Evolutionary conservation across 139 green algal species (phyloP).

Genomic region (Diplosphaera chodatii): DNA sequence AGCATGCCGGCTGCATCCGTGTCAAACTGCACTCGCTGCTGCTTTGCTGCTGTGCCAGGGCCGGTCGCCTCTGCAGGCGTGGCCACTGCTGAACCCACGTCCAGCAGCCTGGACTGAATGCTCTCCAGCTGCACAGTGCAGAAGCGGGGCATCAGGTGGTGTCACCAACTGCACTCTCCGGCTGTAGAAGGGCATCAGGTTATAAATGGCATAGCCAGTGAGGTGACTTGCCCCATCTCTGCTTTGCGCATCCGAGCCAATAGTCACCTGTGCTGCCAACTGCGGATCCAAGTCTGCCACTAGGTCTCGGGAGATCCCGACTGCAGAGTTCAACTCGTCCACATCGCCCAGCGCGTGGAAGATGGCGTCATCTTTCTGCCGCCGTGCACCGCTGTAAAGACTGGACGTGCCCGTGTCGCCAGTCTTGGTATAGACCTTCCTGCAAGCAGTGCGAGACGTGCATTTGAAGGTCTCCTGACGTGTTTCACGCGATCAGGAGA

Average conservation of each 20-base stretch:
- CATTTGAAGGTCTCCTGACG: too few relatives aligned
- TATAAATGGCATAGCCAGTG: too few relatives aligned
- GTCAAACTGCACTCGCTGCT: constrained; percentile 62
- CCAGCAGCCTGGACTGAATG: constrained; percentile 87
- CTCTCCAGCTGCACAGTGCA: constrained; percentile 49
- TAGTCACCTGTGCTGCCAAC: constrained; percentile 18
- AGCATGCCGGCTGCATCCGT: constrained; percentile 28
- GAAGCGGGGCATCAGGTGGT: too few relatives aligned
- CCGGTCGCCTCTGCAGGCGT: constrained; percentile 53
- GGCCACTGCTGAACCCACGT: constrained; percentile 85
- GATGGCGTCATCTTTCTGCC: constrained; percentile 68
- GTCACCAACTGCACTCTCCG: too few relatives aligned
- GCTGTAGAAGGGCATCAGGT: too few relatives aligned
- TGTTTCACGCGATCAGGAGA: too few relatives aligned
- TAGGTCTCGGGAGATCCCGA: constrained; percentile 64
- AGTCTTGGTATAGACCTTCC: constrained; percentile 89
- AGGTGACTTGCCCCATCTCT: too few relatives aligned
- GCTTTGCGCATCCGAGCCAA: too few relatives aligned
- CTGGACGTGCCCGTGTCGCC: constrained; percentile 76
- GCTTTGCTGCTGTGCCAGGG: constrained; percentile 46
- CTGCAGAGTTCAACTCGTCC: constrained; percentile 86
- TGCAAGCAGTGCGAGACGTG: constrained; percentile 26
- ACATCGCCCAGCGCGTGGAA: constrained; percentile 90
- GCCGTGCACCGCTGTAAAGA: constrained; percentile 85
- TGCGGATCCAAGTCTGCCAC: constrained; percentile 2